Base-by-base conservation (phyloP, 1,139 yeast species). In the Candida sanyaensis region DNA sequence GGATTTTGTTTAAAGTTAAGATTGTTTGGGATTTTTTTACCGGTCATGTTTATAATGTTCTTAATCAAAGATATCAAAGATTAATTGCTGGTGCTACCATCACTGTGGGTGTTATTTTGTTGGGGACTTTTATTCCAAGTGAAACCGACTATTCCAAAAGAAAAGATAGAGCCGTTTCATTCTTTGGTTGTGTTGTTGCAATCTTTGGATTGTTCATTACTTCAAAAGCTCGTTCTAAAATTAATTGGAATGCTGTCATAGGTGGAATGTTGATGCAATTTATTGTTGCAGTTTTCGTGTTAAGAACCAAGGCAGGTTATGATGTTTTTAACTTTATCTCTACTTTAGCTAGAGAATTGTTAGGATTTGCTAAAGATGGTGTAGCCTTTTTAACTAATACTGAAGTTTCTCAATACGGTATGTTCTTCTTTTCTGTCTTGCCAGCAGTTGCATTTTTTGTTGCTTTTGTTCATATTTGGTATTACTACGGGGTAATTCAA, bases 381-480 rank as follows among this genome's bases (percentile, higher is more conserved):
- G 84, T 81, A 30, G 86, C 86, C 5, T 83, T 83, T 65, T 69
- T 83, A 58, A 77, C 85, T 36, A 65, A 66, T 53, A 49, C 61
- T 1, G 73, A 68, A 2, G 69, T 73, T 31, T 63, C 84, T 13
- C 57, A 69, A 31, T 53, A 63, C 7, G 68, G 76, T 11, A 73
- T 69, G 73, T 83, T 83, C 66, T 78, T 82, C 68, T 80, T 83
- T 59, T 65, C 83, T 6, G 86, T 83, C 28, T 68, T 83, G 50
- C 87, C 88, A 21, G 78, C 86, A 4, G 84, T 83, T 48, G 74
- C 82, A 28, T 83, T 83, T 71, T 83, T 83, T 66, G 83, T 83
- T 46, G 84, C 88, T 12, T 74, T 83, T 54, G 79, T 83, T 49
- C 86, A 82, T 60, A 77, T 83, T 50, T 78, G 80, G 72, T 82